Evolutionary conservation across 2,329 filamentous ascomycete species (phyloP).

Genomic region (Trematosphaeria pertusa): DNA sequence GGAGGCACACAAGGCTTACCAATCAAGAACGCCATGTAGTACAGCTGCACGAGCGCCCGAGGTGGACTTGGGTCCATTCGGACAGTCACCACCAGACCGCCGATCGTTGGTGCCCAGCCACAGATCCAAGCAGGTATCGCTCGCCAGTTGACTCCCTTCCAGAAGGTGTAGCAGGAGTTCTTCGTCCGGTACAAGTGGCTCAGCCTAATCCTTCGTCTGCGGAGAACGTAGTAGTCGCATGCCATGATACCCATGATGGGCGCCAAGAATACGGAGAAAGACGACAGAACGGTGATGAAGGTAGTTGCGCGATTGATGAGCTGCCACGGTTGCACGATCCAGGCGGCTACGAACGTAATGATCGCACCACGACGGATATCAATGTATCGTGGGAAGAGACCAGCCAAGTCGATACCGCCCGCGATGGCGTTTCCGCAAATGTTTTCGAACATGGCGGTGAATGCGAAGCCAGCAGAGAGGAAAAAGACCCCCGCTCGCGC

Average conservation of each 20-base stretch:
- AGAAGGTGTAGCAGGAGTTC: slow-evolving; percentile 53
- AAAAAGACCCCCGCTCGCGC: slow-evolving; percentile 47
- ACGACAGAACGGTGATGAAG: slow-evolving; percentile 49
- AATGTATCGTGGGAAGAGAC: slow-evolving; percentile 43
- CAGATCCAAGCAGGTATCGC: slow-evolving; percentile 53
- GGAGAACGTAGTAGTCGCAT: slow-evolving; percentile 48
- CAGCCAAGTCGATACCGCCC: slow-evolving; percentile 46
- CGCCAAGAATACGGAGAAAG: slow-evolving; percentile 52
- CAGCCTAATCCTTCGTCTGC: slow-evolving; percentile 43
- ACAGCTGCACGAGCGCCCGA: slow-evolving; percentile 51
- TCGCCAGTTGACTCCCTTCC: slow-evolving; percentile 54
- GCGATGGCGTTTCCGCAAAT: slow-evolving; percentile 45
- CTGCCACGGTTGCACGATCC: slow-evolving; percentile 48
- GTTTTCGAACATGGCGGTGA: slow-evolving; percentile 52
- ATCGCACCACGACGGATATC: slow-evolving; percentile 45
- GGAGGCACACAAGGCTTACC: slow-evolving; percentile 32
- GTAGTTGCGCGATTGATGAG: slow-evolving; percentile 46
- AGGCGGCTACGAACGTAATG: slow-evolving; percentile 44
- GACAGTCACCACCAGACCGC: slow-evolving; percentile 50
- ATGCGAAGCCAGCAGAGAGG: slow-evolving; percentile 43
- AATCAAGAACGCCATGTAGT: slow-evolving; percentile 57
- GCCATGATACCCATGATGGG: slow-evolving; percentile 51
- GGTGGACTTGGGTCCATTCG: slow-evolving; percentile 43
- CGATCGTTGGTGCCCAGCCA: slow-evolving; percentile 54
- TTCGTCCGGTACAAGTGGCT: slow-evolving; percentile 46